Percentiles rank a stretch among this genome's conserved stretches.
Evolutionary conservation across 257 asterid species (phyloP).

Genomic region (Penstemon newberryi): DNA sequence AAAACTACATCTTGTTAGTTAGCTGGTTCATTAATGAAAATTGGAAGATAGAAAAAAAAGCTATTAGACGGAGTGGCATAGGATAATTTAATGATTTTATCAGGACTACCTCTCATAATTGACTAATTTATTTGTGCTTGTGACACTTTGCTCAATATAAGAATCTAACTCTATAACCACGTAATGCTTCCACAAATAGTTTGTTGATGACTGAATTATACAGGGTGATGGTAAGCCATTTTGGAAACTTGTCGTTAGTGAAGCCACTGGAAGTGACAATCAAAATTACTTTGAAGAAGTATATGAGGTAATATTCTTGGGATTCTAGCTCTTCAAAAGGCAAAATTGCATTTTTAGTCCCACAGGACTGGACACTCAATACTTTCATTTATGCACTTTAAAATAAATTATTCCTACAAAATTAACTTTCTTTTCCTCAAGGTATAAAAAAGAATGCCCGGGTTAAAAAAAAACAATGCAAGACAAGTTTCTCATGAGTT

Average conservation of each 20-base stretch:
- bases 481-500: not conserved
- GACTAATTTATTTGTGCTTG: not conserved
- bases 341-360: too few relatives aligned
- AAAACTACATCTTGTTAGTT: not conserved
- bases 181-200: not conserved
- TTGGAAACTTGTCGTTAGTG: constrained; percentile 86
- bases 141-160: too few relatives aligned
- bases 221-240: constrained; percentile 95
- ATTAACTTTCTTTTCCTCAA: not conserved
- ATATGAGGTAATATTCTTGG: constrained; percentile 54
- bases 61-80: not conserved
- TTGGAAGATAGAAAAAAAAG: not conserved
- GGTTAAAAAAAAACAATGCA: not conserved
- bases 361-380: too few relatives aligned
- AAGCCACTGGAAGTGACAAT: constrained; percentile 79
- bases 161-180: not conserved
- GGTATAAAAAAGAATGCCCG: not conserved
- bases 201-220: not conserved
- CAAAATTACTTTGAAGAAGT: constrained; percentile 79
- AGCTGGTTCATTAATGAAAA: not conserved
- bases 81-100: not conserved
- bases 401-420: not conserved
- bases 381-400: too few relatives aligned
- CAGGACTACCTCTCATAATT: not conserved
- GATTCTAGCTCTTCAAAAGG: constrained; percentile 6